Evolutionary conservation across 2,329 filamentous ascomycete species (phyloP), one percentile per base, ranked within the genome.

Genomic region (Diaporthe ilicicola): DNA sequence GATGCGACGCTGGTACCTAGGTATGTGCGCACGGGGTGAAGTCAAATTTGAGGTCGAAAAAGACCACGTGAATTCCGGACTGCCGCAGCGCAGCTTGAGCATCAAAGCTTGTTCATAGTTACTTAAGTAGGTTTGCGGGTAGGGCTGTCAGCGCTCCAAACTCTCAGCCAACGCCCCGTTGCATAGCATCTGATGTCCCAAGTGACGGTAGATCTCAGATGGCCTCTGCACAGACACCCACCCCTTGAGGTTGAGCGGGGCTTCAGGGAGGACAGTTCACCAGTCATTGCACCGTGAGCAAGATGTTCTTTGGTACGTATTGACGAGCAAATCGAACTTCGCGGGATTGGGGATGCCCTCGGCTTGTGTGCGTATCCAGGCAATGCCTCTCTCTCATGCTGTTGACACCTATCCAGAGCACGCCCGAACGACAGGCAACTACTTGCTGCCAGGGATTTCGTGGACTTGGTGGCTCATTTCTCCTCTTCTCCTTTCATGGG

Each of bases 1-100:
- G 42, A 62, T 48, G 59, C 32, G 59, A 62, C 59, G 59, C 39
- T 29, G 59, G 27, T n/a, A n/a, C n/a, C n/a, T n/a, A n/a, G n/a
- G n/a, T 29, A 3, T 62, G 39, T 46, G 56, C 56, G 42, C 39
- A 44, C 17, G 12, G 27, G 27, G 42, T 13, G 15, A 62, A 48
- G 27, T 34, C 59, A 62, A 62, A 32, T 29, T 29, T 15, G 15
- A 62, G 48, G 59, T 62, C 42, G n/a, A n/a, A n/a, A n/a, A 48
- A 62, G 27, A 62, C 56, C 42, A 17, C 27, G 42, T 24, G 59
- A 62, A 37, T 32, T n/a, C 55, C 59, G 42, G 29, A 19, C 42
- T 46, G 59, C 59, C 29, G 6, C 42, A 17, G 29, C 13, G n/a
- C n/a, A n/a, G n/a, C 9, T 5, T 13, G 19, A 48, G 46, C 46